phyloP scores from a whole-genome alignment of 305 asterid genomes.

The Stenogyne calaminthoides region DNA sequence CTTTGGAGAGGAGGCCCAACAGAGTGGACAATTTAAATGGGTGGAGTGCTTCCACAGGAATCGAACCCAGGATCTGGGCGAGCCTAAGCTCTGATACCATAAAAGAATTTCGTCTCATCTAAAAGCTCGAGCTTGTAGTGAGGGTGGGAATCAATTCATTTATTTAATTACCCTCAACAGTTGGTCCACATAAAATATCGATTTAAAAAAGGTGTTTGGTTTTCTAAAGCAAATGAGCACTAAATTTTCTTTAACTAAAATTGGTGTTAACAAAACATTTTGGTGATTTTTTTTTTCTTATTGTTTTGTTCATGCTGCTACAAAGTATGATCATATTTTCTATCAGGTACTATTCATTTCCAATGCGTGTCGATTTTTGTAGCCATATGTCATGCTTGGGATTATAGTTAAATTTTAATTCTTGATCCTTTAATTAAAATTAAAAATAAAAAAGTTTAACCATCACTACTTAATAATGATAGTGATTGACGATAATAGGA shows the following conservation, averaged over 20 bases:
- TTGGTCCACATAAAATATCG: conserved; percentile 53
- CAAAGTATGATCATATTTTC: not conserved
- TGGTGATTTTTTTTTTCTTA: conserved; percentile 17
- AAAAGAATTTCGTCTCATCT: too few relatives aligned
- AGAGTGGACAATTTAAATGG: too few relatives aligned
- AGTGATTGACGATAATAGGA: too few relatives aligned
- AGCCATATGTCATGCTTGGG: not conserved
- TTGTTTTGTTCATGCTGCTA: conserved; percentile 17
- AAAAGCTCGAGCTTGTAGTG: too few relatives aligned
- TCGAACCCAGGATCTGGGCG: too few relatives aligned
- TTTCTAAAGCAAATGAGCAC: conserved; percentile 34
- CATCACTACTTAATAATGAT: not conserved
- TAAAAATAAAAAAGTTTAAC: not conserved
- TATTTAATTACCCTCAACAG: too few relatives aligned
- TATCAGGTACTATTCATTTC: not conserved
- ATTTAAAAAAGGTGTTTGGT: conserved; percentile 44
- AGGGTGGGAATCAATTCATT: too few relatives aligned
- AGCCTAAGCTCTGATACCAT: too few relatives aligned
- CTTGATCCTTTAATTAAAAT: not conserved
- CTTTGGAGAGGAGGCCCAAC: too few relatives aligned
- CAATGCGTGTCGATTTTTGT: conserved; percentile 19
- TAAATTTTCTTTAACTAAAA: conserved; percentile 27
- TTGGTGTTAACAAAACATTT: conserved; percentile 32
- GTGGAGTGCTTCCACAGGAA: too few relatives aligned
- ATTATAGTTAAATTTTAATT: too few relatives aligned